Evolutionary conservation across 2,329 filamentous ascomycete species (phyloP).

Genomic region (Arthrinium phaeospermum): DNA sequence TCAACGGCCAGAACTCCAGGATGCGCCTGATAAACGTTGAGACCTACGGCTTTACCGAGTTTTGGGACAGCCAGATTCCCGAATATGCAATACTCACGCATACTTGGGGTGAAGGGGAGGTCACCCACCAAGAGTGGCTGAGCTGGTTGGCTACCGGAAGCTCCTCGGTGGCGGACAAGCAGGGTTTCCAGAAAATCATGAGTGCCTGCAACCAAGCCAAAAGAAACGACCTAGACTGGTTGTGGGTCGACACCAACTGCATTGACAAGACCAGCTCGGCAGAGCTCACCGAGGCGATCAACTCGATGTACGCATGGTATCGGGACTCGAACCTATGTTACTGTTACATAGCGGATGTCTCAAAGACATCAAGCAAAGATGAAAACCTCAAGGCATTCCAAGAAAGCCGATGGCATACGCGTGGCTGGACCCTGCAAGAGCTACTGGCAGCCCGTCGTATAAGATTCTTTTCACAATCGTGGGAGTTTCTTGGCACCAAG

Average conservation of each 20-base stretch:
- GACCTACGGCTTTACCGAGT: neutral
- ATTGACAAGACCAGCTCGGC: slow-evolving; percentile 28
- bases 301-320: slow-evolving; percentile 24
- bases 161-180: neutral
- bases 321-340: slow-evolving; percentile 23
- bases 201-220: neutral
- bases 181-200: neutral
- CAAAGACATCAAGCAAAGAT: no score
- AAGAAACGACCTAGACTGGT: neutral
- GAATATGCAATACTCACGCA: neutral
- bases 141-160: neutral
- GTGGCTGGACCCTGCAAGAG: slow-evolving; percentile 16
- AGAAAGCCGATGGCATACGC: slow-evolving; percentile 31
- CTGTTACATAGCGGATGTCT: slow-evolving; percentile 23
- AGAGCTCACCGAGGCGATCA: slow-evolving; percentile 25
- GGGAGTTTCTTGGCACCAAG: neutral
- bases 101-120: neutral
- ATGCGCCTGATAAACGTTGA: neutral
- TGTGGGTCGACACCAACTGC: slow-evolving; percentile 29
- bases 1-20: neutral
- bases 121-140: neutral
- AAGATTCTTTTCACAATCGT: slow-evolving; percentile 27
- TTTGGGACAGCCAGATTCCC: neutral
- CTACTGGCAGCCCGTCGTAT: slow-evolving; percentile 27
- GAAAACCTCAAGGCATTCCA: neutral